A percentile compares a stretch with the other conserved stretches of the same genome.
phyloP scores from a whole-genome alignment of 257 asterid species.

The Penstemon newberryi region DNA sequence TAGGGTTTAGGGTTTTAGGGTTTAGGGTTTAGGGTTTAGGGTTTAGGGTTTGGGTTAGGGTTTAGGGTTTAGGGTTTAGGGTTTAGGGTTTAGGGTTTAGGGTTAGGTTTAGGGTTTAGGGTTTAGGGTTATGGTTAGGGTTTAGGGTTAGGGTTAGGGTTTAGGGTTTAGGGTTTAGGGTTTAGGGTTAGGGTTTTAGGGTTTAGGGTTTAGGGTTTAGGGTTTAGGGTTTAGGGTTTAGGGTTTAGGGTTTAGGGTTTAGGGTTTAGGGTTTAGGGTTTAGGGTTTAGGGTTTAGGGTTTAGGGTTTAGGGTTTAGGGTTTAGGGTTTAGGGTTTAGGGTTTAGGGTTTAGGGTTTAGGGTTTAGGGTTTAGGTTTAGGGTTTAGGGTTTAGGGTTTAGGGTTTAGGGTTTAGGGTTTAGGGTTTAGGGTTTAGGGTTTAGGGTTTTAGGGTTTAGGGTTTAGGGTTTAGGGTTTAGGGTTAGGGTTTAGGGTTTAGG shows the following conservation, averaged over 20 bases:
- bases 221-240: conserved; percentile 24
- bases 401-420: conserved; percentile 17
- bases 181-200: conserved; percentile 21
- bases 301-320: conserved; percentile 26
- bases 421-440: conserved; percentile 22
- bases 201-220: conserved; percentile 17
- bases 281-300: conserved; percentile 28
- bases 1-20: neutral
- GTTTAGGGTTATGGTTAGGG: conserved; percentile 2
- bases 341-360: conserved; percentile 23
- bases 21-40: neutral
- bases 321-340: conserved; percentile 16
- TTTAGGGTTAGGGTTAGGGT: conserved; percentile 6
- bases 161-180: conserved; percentile 23
- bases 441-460: neutral
- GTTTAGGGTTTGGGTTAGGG: neutral
- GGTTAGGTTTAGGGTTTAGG: conserved; percentile 19
- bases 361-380: conserved; percentile 23
- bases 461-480: neutral
- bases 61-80: neutral
- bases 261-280: conserved; percentile 18
- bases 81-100: conserved; percentile 1
- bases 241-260: conserved; percentile 16
- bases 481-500: conserved; percentile 12
- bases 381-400: conserved; percentile 18